These are phyloP conservation scores for Colletotrichum sp. DNA, from an alignment of 2,329 filamentous ascomycete species.

Conservation along the genomic window DNA sequence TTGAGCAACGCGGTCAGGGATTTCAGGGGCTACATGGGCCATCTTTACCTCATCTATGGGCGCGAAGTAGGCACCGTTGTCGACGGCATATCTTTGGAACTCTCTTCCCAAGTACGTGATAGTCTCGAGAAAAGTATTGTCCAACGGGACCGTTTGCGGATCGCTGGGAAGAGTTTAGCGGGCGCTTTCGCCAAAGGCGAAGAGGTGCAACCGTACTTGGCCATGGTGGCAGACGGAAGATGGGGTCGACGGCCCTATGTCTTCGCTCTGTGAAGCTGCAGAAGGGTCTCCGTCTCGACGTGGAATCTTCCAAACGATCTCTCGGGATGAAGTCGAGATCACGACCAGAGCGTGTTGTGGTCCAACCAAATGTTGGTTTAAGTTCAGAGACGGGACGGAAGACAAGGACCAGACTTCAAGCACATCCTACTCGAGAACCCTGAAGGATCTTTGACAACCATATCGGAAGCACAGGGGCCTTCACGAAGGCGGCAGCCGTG, in stretches of 20 bases:
- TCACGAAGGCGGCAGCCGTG: slow-evolving; percentile 26
- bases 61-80: slow-evolving; percentile 69
- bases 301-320: not conserved
- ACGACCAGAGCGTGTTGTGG: not conserved
- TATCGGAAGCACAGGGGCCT: slow-evolving; percentile 8
- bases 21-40: not conserved
- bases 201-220: slow-evolving; percentile 14
- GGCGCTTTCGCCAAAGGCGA: not conserved
- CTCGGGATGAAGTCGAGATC: not conserved
- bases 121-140: slow-evolving; percentile 63
- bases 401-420: not conserved
- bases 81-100: slow-evolving; percentile 71
- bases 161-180: slow-evolving; percentile 43
- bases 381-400: not conserved
- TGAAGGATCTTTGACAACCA: slow-evolving; percentile 4
- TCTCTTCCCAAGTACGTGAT: slow-evolving; percentile 65
- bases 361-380: not conserved
- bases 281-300: not conserved
- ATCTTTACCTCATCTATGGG: slow-evolving; percentile 72
- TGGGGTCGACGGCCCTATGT: not conserved
- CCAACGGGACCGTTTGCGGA: slow-evolving; percentile 56
- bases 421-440: not conserved
- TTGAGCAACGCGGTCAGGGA: not conserved
- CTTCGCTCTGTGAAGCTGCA: not conserved
- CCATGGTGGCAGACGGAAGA: slow-evolving; percentile 5